A percentile compares a stretch with the other conserved stretches of the same genome.
These are phyloP conservation scores for Heliamphora exappendiculata DNA, from an alignment of 148 eudicot species.

Conservation along the genomic window DNA sequence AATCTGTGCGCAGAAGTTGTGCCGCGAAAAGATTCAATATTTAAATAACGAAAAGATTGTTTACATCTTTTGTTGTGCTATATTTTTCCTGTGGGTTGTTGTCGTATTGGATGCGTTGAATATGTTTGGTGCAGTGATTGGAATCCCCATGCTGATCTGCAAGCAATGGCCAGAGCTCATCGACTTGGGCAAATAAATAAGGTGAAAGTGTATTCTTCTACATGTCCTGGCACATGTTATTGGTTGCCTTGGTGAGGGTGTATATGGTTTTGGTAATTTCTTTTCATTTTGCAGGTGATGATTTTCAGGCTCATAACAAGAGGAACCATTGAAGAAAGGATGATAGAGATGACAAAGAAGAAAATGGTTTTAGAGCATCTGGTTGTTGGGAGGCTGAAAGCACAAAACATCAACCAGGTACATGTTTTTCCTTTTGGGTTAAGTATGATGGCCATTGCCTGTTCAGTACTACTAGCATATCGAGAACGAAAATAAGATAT, in stretches of 20 bases:
- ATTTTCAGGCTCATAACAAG: slow-evolving; percentile 85
- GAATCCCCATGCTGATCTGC: slow-evolving; percentile 99
- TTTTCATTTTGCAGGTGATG: slow-evolving; percentile 64
- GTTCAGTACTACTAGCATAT: not conserved
- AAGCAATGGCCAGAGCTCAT: slow-evolving; percentile 99
- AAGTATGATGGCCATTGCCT: not conserved
- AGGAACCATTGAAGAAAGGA: slow-evolving; percentile 96
- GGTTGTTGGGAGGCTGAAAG: slow-evolving; percentile 94
- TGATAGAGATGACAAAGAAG: slow-evolving; percentile 98
- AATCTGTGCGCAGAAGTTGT: too few species aligned
- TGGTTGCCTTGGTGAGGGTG: not conserved
- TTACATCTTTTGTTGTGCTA: not conserved
- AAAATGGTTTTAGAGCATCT: slow-evolving; percentile 98
- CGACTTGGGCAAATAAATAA: slow-evolving; percentile 95
- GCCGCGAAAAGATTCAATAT: too few species aligned
- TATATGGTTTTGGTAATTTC: not conserved
- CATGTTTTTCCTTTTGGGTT: slow-evolving; percentile 7
- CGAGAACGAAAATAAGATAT: not conserved
- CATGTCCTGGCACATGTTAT: not conserved
- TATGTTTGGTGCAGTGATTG: slow-evolving; percentile 58
- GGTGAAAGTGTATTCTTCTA: slow-evolving; percentile 31
- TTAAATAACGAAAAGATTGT: too few species aligned
- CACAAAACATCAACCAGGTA: slow-evolving; percentile 94
- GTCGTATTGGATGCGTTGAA: not conserved
- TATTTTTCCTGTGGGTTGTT: not conserved